These are phyloP conservation scores for Sphagnurus paluster DNA, from an alignment of 1,284 basidiomycete genomes.

Conservation along the genomic window DNA sequence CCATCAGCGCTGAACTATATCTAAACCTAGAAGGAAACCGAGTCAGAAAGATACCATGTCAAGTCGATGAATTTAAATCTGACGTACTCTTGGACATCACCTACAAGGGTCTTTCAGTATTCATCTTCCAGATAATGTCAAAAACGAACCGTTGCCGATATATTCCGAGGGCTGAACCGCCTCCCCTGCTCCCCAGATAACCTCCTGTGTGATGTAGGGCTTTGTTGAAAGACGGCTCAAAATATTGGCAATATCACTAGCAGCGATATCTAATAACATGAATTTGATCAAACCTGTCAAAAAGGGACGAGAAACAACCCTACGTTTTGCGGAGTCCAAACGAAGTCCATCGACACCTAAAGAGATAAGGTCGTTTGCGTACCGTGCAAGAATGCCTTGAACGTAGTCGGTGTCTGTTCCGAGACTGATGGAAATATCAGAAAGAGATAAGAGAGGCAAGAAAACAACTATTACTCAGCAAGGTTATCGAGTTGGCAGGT, in stretches of 20 bases:
- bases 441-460: background rate
- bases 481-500: conserved; percentile 58
- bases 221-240: conserved; percentile 37
- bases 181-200: conserved; percentile 53
- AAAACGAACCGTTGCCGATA: conserved; percentile 44
- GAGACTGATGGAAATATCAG: conserved; percentile 33
- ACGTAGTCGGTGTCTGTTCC: conserved; percentile 65
- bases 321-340: conserved; percentile 69
- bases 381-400: conserved; percentile 49
- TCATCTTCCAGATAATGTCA: background rate
- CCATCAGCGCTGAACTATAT: conserved; percentile 52
- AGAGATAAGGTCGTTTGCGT: conserved; percentile 61
- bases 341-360: conserved; percentile 66
- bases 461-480: conserved; percentile 45
- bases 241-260: conserved; percentile 56
- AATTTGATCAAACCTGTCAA: background rate
- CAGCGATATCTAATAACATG: conserved; percentile 46
- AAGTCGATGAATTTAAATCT: background rate
- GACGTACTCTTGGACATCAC: conserved; percentile 65
- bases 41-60: background rate
- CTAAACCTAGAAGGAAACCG: conserved; percentile 52
- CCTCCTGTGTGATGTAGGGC: conserved; percentile 63
- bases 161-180: conserved; percentile 58
- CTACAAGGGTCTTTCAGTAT: conserved; percentile 29
- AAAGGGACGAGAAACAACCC: conserved; percentile 14